These are phyloP conservation scores for Wallacemonas rigidus DNA, from an alignment of 208 protist species.

Conservation along the genomic window DNA sequence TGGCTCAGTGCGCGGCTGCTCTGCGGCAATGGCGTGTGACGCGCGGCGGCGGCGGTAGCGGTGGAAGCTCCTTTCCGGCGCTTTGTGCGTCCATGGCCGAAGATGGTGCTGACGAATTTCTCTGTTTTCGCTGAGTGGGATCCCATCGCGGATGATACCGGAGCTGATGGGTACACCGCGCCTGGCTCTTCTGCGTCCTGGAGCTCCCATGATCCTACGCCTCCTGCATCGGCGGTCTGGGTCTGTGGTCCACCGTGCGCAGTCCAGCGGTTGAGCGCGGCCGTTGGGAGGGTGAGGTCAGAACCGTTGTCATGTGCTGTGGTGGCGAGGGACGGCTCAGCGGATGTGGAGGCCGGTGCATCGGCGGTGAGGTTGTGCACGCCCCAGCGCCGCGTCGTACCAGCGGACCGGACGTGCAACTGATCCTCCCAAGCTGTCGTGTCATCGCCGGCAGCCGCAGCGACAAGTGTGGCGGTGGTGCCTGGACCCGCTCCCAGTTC, in stretches of 20 bases:
- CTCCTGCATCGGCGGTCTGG: too few species aligned
- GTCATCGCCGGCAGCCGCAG: slow-evolving; percentile 13
- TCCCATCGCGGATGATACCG: too few species aligned
- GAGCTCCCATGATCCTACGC: not conserved
- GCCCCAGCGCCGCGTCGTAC: slow-evolving; percentile 31
- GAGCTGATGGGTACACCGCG: too few species aligned
- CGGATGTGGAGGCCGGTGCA: not conserved
- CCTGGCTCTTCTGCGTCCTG: not conserved
- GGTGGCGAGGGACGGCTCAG: not conserved
- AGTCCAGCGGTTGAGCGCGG: not conserved
- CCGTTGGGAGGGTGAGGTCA: not conserved
- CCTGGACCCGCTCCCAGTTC: slow-evolving; percentile 16
- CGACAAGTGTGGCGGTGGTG: not conserved
- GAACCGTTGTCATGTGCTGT: not conserved
- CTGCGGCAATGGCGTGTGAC: too few species aligned
- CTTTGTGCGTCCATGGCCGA: slow-evolving; percentile 35
- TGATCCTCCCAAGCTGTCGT: slow-evolving; percentile 9
- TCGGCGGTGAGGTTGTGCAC: slow-evolving; percentile 30
- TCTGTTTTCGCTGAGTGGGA: slow-evolving; percentile 21
- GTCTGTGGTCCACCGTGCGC: not conserved
- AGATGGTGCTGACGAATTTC: slow-evolving; percentile 63
- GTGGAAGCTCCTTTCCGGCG: not conserved
- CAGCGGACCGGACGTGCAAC: not conserved
- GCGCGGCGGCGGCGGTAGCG: not conserved
- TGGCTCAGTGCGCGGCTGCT: not conserved